These are phyloP conservation scores for Tylopilus sp. DNA, from an alignment of 768 basidiomycete species.

Conservation along the genomic window DNA sequence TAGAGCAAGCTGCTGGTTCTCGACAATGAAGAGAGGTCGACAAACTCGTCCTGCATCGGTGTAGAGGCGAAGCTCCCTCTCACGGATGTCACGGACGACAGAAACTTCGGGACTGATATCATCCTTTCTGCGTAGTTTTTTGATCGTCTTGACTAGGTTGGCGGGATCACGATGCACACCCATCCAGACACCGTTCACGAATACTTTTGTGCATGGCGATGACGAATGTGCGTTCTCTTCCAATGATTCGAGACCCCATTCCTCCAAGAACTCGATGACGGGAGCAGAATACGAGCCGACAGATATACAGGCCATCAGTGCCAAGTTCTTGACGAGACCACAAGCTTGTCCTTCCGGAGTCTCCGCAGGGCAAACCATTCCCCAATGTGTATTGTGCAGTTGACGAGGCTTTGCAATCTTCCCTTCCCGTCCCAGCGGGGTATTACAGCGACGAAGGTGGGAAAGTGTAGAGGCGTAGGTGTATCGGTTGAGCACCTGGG, in stretches of 20 bases:
- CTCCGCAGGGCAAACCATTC: slow-evolving; percentile 99
- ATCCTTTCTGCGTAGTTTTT: slow-evolving; percentile 87
- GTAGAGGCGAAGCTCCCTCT: slow-evolving; percentile 89
- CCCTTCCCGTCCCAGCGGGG: slow-evolving; percentile 95
- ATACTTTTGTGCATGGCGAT: slow-evolving; percentile 89
- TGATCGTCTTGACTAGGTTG: slow-evolving; percentile 89
- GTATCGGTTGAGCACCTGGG: slow-evolving; percentile 97
- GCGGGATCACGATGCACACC: slow-evolving; percentile 95
- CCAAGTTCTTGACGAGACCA: slow-evolving; percentile 97
- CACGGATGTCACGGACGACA: slow-evolving; percentile 95
- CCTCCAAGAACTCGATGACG: slow-evolving; percentile 96
- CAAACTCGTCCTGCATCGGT: slow-evolving; percentile 97
- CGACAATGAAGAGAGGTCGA: slow-evolving; percentile 95
- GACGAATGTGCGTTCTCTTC: slow-evolving; percentile 89
- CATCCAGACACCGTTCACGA: slow-evolving; percentile 99
- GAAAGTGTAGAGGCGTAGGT: slow-evolving; percentile 98
- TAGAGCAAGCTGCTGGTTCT: slow-evolving; percentile 80
- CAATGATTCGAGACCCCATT: slow-evolving; percentile 94
- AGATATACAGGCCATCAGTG: slow-evolving; percentile 96
- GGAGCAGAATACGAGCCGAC: slow-evolving; percentile 95
- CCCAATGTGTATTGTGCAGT: slow-evolving; percentile 99
- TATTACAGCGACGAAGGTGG: slow-evolving; percentile 96
- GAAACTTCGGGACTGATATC: slow-evolving; percentile 96
- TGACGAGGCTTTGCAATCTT: slow-evolving; percentile 99
- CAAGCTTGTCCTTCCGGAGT: slow-evolving; percentile 99